Evolutionary conservation across 176 grass and related monocot species (phyloP).

Genomic region (Ampelocalamus luodianensis): DNA sequence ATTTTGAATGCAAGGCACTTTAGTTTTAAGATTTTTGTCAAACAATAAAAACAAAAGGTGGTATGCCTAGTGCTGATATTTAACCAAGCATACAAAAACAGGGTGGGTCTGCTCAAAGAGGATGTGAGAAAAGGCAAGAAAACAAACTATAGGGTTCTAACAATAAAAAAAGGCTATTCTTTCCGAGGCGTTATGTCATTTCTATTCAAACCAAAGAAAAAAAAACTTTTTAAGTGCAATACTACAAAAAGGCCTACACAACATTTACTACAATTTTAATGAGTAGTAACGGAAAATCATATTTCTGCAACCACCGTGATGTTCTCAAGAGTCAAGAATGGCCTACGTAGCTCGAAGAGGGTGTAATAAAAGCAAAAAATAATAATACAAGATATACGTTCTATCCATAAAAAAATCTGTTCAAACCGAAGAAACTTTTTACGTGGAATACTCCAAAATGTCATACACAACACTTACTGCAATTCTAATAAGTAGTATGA

Average conservation of each 20-base stretch:
- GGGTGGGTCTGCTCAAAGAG: too few species aligned
- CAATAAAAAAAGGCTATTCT: background rate
- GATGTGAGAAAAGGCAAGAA: too few species aligned
- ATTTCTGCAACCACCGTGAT: background rate
- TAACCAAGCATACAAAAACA: too few species aligned
- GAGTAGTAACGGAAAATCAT: slow-evolving; percentile 2
- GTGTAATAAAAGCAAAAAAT: too few species aligned
- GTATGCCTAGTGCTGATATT: too few species aligned
- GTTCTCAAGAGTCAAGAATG: background rate
- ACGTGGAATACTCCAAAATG: background rate
- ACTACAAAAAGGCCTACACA: background rate
- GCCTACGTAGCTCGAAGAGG: too few species aligned
- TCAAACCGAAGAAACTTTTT: background rate
- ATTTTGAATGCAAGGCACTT: too few species aligned
- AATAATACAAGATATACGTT: too few species aligned
- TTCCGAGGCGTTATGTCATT: background rate
- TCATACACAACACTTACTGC: background rate
- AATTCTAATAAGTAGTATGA: slow-evolving; percentile 10
- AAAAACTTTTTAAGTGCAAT: background rate
- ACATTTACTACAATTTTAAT: slow-evolving; percentile 5
- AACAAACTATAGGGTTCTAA: too few species aligned
- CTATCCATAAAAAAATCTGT: background rate
- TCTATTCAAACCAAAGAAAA: background rate
- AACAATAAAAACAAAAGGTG: too few species aligned
- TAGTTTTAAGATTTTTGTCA: too few species aligned